Evolutionary conservation across 1,284 basidiomycete genomes (phyloP), one percentile per base, ranked within the genome.

Genomic region (Mycosarcoma mackinlayi): DNA sequence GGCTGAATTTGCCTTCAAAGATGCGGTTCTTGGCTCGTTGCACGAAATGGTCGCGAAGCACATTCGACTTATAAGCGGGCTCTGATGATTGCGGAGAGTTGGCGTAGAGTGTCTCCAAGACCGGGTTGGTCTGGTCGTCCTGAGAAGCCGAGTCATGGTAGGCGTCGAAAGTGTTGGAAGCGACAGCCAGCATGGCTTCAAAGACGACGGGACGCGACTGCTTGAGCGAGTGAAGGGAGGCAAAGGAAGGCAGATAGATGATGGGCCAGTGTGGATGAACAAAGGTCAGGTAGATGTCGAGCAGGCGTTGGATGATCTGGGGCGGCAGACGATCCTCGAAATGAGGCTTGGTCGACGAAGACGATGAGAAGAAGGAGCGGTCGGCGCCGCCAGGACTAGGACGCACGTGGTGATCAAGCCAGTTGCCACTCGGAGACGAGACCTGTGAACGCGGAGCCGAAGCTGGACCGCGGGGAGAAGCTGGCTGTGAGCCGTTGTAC

Each of bases 241-340:
- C 49, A 48, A 75, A 30, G n/a, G 70, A 62, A 3, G 73, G 73
- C 7, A 71, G 54, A 24, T 75, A 75, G 57, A 75, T 48, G 58
- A 75, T 65, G 30, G 73, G 73, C 73, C 73, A 75, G 27, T 72
- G 73, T 19, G 73, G 68, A 48, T 75, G 73, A 9, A 73, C 55
- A 40, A 73, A 75, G 21, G 62, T 60, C 23, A 55, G 56, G 46
- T 72, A 75, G 41, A 72, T 67, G 41, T 65, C 57, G 19, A 75
- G 50, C 4, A 73, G 64, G 4, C 64, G 41, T 18, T 60, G 56
- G 25, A 70, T 11, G 38, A 61, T 58, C 33, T 63, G 50, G 4
- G 51, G 48, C 6, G 65, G 67, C 42, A 74, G 19, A 18, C 42
- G 53, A n/a, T 67, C 63, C 34, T 72, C 63, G 27, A 62, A 34